phyloP scores from a whole-genome alignment of 208 protist species.

The Angomonas ambiguus region DNA sequence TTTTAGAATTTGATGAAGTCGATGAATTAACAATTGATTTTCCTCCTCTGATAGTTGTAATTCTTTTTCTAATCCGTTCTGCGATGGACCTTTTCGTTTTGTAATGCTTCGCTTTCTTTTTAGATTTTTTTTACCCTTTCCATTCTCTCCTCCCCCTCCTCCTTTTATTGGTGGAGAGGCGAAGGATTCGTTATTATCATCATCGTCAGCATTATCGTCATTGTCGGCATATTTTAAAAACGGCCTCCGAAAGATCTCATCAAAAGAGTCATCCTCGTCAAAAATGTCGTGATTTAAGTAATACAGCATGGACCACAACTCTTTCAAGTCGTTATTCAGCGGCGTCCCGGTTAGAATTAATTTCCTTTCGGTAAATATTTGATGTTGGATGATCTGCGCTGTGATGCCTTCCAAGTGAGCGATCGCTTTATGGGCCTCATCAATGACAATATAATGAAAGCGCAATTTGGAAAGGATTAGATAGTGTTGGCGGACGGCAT shows the following conservation, averaged over 20 bases:
- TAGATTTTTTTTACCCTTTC: neutral
- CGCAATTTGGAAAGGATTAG: slow-evolving; percentile 21
- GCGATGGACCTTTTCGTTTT: neutral
- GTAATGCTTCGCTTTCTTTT: neutral
- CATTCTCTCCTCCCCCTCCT: too few species aligned
- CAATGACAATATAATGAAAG: slow-evolving; percentile 69
- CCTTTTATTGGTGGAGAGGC: too few species aligned
- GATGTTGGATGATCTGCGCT: slow-evolving; percentile 24
- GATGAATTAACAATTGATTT: slow-evolving; percentile 51
- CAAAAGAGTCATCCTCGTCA: slow-evolving; percentile 87
- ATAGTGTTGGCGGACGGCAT: slow-evolving; percentile 21
- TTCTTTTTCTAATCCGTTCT: too few species aligned
- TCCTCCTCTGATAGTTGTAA: slow-evolving; percentile 54
- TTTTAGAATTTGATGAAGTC: slow-evolving; percentile 90
- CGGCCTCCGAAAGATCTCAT: slow-evolving; percentile 81
- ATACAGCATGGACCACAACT: slow-evolving; percentile 98
- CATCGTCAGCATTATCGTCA: neutral
- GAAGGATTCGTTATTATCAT: too few species aligned
- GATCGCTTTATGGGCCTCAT: slow-evolving; percentile 80
- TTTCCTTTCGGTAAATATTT: slow-evolving; percentile 36
- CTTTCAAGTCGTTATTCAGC: slow-evolving; percentile 98
- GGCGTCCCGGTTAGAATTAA: slow-evolving; percentile 95
- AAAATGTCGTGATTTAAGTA: slow-evolving; percentile 97
- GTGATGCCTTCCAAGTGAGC: slow-evolving; percentile 47
- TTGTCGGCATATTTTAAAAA: slow-evolving; percentile 39